A percentile compares a stretch with the other conserved stretches of the same genome.
These are phyloP conservation scores for Barnettozyma botsteinii DNA, from an alignment of 805 yeast genomes.

Conservation along the genomic window DNA sequence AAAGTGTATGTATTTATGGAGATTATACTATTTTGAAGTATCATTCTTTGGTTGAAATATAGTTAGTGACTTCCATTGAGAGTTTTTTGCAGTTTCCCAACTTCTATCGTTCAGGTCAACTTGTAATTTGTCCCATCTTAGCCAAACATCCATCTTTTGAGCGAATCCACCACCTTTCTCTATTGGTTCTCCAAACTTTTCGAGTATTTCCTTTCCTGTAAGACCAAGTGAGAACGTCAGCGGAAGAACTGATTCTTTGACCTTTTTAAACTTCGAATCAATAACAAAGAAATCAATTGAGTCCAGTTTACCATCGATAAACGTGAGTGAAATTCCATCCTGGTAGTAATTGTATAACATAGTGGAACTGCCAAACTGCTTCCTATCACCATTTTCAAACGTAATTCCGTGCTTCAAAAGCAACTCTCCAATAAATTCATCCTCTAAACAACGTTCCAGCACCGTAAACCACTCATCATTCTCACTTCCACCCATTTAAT, in stretches of 20 bases:
- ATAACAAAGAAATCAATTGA: conserved; percentile 31
- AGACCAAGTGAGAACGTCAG: conserved; percentile 13
- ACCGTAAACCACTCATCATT: background rate
- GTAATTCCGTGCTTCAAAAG: background rate
- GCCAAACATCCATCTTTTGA: conserved; percentile 33
- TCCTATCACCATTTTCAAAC: background rate
- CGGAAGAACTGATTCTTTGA: conserved; percentile 15
- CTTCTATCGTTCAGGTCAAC: conserved; percentile 30
- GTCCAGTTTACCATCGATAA: conserved; percentile 22
- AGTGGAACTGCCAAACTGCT: conserved; percentile 3
- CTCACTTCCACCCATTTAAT: background rate
- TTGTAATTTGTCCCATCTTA: conserved; percentile 33
- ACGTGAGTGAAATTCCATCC: conserved; percentile 22
- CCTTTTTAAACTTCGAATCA: conserved; percentile 18
- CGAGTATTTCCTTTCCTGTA: conserved; percentile 29
- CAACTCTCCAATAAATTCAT: background rate
- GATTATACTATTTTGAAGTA: too few species aligned
- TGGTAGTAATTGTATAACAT: conserved; percentile 20
- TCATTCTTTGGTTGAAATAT: conserved; percentile 6
- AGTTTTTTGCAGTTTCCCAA: conserved; percentile 31
- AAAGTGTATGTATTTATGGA: too few species aligned
- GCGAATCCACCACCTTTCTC: conserved; percentile 37
- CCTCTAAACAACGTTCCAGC: background rate
- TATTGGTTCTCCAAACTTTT: conserved; percentile 33
- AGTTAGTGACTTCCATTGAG: conserved; percentile 28